Base-by-base conservation (phyloP, 2,329 filamentous ascomycete genomes). In the Zymoseptoria ardabiliae region DNA sequence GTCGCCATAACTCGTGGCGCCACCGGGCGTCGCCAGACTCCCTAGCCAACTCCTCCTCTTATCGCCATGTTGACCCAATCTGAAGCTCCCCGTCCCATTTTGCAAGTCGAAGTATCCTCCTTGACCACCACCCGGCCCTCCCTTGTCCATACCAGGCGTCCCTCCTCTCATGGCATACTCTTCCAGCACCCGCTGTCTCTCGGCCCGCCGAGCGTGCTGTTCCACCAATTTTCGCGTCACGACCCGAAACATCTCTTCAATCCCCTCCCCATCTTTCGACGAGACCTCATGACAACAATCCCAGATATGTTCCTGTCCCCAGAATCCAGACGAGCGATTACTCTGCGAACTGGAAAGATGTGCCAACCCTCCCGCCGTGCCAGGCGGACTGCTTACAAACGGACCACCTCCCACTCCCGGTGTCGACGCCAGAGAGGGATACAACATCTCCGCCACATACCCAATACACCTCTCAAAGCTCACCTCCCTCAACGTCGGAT, bases 231-330 rank as follows among this genome's bases (percentile, higher is more conserved):
- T 96, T 69, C 95, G 81, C 8, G 92, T 94, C 52, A 91, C 88
- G 23, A 96, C 90, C 1, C 93, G 83, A 69, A 97, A 97, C 0
- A 99, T 91, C 75, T 97, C 94, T 68, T 97, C 94, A 19, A 99
- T 92, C 19, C 93, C 93, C 78, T 97, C 92, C 58, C 92, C 92
- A 69, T 88, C 91, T 79, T 95, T 93, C 53, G 93, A 92, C 67
- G 87, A 92, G 71, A 99, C 93, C 77, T 99, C 94, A 74, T 97
- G 94, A 73, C 93, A 97, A 63, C 91, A 95, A 70, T 97, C 92
- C 92, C 93, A 97, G 56, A 92, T 91, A 5, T 91, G 86, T 71
- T 97, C 92, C 41, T 68, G 65, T 21, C 88, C 91, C 92, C 92
- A 97, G 75, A 91, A 90, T 1, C 88, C 88, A 45, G 84, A 88